Evolutionary conservation across 225 moss, liverwort and hornwort genomes (phyloP).

Genomic region (Sphagnum tenellum): DNA sequence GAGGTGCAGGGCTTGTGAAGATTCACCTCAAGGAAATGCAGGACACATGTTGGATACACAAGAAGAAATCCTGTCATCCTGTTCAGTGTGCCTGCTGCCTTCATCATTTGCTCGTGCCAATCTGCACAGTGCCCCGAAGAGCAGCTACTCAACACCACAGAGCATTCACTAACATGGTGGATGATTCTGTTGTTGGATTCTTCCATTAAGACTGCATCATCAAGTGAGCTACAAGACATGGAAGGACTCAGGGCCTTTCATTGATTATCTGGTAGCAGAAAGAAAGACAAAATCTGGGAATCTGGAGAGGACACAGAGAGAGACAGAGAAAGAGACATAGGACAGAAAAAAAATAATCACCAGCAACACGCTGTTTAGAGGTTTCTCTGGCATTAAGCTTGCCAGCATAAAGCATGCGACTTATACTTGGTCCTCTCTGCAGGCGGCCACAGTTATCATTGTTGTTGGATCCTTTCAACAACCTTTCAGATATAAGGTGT

Average conservation of each 20-base stretch:
- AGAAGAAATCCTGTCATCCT: constrained; percentile 65
- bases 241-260: no score
- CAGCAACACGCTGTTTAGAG: constrained; percentile 41
- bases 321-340: no score
- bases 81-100: constrained; percentile 27
- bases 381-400: constrained; percentile 56
- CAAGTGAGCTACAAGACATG: no score
- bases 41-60: constrained; percentile 70
- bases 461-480: no score
- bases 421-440: constrained; percentile 51
- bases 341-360: constrained; percentile 11
- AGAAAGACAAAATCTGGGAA: no score
- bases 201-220: no score
- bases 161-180: no score
- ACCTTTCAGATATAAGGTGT: no score
- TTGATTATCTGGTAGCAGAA: no score
- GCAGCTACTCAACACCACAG: neutral
- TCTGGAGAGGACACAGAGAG: no score
- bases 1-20: neutral
- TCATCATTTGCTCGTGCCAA: constrained; percentile 65
- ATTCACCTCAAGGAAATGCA: constrained; percentile 66
- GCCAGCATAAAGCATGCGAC: constrained; percentile 61
- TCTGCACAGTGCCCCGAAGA: constrained; percentile 18
- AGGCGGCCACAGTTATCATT: neutral
- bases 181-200: no score